Evolutionary conservation across 192 early-diverging fungal genomes (phyloP).

Genomic region (Umbelopsis isabellina): DNA sequence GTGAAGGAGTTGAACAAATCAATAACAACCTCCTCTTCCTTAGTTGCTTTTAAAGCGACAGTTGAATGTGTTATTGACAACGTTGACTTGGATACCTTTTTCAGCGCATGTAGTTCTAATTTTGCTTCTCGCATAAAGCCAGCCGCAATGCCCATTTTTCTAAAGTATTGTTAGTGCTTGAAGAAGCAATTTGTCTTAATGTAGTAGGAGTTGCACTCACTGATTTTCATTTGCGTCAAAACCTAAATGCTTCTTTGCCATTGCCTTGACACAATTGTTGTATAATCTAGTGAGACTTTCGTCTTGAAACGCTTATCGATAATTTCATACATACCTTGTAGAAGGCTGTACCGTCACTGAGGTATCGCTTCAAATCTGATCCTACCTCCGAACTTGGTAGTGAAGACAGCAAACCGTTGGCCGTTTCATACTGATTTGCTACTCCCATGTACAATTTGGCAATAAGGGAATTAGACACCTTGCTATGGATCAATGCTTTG

Average conservation of each 20-base stretch:
- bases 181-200: not conserved
- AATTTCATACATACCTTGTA: slow-evolving; percentile 39
- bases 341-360: slow-evolving; percentile 50
- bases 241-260: slow-evolving; percentile 56
- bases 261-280: slow-evolving; percentile 44
- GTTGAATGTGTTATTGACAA: slow-evolving; percentile 35
- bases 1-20: slow-evolving; percentile 45
- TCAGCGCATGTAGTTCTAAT: slow-evolving; percentile 43
- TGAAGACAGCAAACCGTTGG: slow-evolving; percentile 57
- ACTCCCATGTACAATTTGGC: slow-evolving; percentile 62
- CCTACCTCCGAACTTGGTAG: slow-evolving; percentile 57
- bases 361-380: slow-evolving; percentile 54
- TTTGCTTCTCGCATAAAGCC: slow-evolving; percentile 56
- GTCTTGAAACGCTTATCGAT: not conserved
- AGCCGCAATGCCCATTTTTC: slow-evolving; percentile 58
- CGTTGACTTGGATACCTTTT: slow-evolving; percentile 51
- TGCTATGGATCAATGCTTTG: slow-evolving; percentile 49
- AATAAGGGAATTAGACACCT: slow-evolving; percentile 51
- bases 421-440: slow-evolving; percentile 59
- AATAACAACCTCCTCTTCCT: slow-evolving; percentile 51
- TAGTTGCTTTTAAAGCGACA: slow-evolving; percentile 46
- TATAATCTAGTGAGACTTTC: not conserved
- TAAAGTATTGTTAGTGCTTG: slow-evolving; percentile 12
- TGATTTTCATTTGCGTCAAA: slow-evolving; percentile 62
- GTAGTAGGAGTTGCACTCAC: slow-evolving; percentile 38